These are phyloP conservation scores for Annona squamosa DNA, from an alignment of 164 flowering plant genomes.

Conservation along the genomic window DNA sequence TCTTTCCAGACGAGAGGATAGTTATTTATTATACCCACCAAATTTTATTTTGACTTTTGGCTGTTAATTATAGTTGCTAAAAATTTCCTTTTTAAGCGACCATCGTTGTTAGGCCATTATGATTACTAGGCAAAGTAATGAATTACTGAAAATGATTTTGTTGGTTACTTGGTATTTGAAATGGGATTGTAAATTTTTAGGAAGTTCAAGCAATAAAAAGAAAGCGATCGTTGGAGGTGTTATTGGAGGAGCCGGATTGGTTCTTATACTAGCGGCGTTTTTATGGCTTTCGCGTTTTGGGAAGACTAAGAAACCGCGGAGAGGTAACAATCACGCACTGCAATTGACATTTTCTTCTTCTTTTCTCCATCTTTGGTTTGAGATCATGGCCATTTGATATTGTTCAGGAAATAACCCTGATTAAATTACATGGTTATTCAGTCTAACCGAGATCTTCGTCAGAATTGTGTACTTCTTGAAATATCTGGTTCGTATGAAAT, in stretches of 20 bases:
- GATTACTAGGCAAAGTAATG: too few relatives aligned
- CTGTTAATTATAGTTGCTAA: too few relatives aligned
- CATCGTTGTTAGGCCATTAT: too few relatives aligned
- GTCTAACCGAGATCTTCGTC: neutral
- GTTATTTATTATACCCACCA: too few relatives aligned
- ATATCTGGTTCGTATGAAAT: neutral
- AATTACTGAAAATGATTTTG: neutral
- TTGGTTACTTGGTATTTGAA: neutral
- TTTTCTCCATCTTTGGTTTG: neutral
- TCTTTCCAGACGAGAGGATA: neutral
- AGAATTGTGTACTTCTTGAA: neutral
- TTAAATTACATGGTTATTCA: neutral
- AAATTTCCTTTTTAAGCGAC: too few relatives aligned
- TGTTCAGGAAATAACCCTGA: too few relatives aligned
- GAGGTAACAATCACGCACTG: slow-evolving; percentile 2
- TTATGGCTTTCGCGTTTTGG: slow-evolving; percentile 12
- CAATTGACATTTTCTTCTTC: slow-evolving; percentile 4
- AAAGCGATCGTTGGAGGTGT: slow-evolving; percentile 31
- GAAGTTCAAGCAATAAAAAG: slow-evolving; percentile 30
- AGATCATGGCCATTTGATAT: neutral
- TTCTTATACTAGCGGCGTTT: slow-evolving; percentile 14
- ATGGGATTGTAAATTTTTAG: slow-evolving; percentile 6
- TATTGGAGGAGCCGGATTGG: slow-evolving; percentile 29
- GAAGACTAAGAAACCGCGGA: slow-evolving; percentile 11
- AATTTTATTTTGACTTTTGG: too few relatives aligned